Evolutionary conservation across 306 rosid species (phyloP).

Genomic region (Carpinus viminea): DNA sequence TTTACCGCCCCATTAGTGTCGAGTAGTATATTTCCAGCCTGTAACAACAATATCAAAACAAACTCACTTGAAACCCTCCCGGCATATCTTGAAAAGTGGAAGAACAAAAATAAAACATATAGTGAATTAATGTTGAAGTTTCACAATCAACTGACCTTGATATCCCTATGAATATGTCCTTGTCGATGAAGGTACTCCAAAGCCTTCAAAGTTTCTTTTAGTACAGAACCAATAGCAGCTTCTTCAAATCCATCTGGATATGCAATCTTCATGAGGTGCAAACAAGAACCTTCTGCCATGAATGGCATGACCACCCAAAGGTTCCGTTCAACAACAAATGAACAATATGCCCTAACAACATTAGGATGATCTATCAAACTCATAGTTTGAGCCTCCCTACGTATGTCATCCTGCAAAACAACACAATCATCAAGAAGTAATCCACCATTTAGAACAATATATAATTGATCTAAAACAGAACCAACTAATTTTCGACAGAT

Average conservation of each 20-base stretch:
- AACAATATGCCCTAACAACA: slow-evolving; percentile 77
- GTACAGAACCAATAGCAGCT: slow-evolving; percentile 70
- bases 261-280: slow-evolving; percentile 92
- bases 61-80: slow-evolving; percentile 7
- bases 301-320: slow-evolving; percentile 98
- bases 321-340: slow-evolving; percentile 78
- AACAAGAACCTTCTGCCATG: slow-evolving; percentile 95
- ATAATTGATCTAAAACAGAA: background rate
- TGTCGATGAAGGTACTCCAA: slow-evolving; percentile 86
- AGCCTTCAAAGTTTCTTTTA: slow-evolving; percentile 91
- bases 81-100: slow-evolving; percentile 3
- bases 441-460: background rate
- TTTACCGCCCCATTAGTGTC: slow-evolving; percentile 75
- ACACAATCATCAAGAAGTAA: background rate
- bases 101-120: background rate
- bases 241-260: slow-evolving; percentile 92
- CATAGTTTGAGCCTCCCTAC: slow-evolving; percentile 96
- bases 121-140: background rate
- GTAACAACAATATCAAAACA: slow-evolving; percentile 21
- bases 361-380: slow-evolving; percentile 86
- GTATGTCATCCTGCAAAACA: slow-evolving; percentile 61
- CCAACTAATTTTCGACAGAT: background rate
- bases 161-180: slow-evolving; percentile 96
- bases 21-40: slow-evolving; percentile 93
- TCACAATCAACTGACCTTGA: slow-evolving; percentile 50